Evolutionary conservation across 1,139 yeast genomes (phyloP).

Genomic region (Geotrichum citri-aurantii): DNA sequence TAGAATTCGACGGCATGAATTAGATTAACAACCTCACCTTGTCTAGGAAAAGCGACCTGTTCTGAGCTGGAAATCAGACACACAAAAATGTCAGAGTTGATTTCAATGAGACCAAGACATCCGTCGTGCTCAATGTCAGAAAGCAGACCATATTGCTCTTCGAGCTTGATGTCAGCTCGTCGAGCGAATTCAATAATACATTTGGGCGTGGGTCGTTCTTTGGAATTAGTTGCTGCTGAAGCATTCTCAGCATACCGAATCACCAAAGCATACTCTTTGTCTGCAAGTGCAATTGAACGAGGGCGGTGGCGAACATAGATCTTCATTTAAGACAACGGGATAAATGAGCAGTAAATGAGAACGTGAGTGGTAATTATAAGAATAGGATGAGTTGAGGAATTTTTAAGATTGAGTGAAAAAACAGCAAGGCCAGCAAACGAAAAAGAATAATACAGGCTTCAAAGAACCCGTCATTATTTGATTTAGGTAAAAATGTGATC

Average conservation of each 20-base stretch:
- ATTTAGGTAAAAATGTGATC: not conserved
- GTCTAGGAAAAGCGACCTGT: conserved; percentile 79
- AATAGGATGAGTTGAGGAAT: not conserved
- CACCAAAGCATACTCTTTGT: conserved; percentile 32
- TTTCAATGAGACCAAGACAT: conserved; percentile 74
- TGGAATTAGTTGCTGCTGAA: conserved; percentile 6
- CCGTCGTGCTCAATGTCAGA: conserved; percentile 63
- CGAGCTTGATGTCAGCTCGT: conserved; percentile 29
- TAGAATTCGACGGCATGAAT: conserved; percentile 82
- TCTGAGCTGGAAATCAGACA: conserved; percentile 73
- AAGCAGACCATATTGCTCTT: conserved; percentile 35
- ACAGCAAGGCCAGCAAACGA: not conserved
- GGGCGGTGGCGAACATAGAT: conserved; percentile 34
- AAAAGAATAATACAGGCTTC: not conserved
- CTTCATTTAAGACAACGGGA: conserved; percentile 25
- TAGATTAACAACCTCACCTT: conserved; percentile 71
- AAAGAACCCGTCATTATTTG: not conserved
- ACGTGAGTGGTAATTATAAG: not conserved
- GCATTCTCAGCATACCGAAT: conserved; percentile 32
- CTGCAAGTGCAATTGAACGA: conserved; percentile 36
- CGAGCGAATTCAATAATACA: conserved; percentile 40
- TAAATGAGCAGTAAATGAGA: not conserved
- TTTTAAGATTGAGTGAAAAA: not conserved
- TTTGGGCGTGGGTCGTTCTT: conserved; percentile 20
- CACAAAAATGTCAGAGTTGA: conserved; percentile 61